These are phyloP conservation scores for Ogataea angusta DNA, from an alignment of 805 yeast genomes.

Conservation along the genomic window DNA sequence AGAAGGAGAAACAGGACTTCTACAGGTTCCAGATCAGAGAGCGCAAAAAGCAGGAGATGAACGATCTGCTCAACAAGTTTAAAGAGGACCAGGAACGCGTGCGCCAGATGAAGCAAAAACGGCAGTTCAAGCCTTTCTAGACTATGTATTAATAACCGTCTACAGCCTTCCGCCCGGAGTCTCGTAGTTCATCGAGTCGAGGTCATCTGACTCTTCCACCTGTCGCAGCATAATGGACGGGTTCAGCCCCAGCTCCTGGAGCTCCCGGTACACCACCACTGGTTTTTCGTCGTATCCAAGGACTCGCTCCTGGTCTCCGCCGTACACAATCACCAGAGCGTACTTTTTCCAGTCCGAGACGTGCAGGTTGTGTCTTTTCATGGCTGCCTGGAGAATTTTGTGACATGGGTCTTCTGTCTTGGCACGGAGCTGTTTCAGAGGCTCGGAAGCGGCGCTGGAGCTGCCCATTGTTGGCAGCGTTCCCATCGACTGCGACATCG, in stretches of 20 bases:
- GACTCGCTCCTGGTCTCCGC: conserved; percentile 86
- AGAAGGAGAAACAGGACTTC: conserved; percentile 83
- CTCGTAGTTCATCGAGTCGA: conserved; percentile 21
- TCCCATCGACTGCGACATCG: conserved; percentile 12
- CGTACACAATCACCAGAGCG: conserved; percentile 85
- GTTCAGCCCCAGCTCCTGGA: conserved; percentile 79
- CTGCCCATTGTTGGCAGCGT: conserved; percentile 6
- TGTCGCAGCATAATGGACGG: conserved; percentile 93
- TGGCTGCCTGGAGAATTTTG: conserved; percentile 81
- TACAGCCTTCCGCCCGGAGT: conserved; percentile 44
- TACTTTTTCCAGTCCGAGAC: conserved; percentile 84
- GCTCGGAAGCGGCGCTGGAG: conserved; percentile 42
- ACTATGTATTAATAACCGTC: neutral
- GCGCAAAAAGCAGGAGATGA: conserved; percentile 88
- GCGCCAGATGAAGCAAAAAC: conserved; percentile 70
- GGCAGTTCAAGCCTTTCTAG: conserved; percentile 80
- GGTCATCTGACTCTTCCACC: conserved; percentile 51
- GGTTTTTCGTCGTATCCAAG: conserved; percentile 86
- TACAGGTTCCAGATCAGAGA: conserved; percentile 96
- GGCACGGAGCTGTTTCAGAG: conserved; percentile 78
- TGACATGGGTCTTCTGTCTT: conserved; percentile 90
- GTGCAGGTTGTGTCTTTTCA: conserved; percentile 76
- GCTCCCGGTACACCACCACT: conserved; percentile 75
- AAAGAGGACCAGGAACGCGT: conserved; percentile 89
- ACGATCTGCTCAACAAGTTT: conserved; percentile 76